Evolutionary conservation across 495 filamentous ascomycete species (phyloP), one percentile per base, ranked within the genome.

Genomic region (Talaromyces adpressus): DNA sequence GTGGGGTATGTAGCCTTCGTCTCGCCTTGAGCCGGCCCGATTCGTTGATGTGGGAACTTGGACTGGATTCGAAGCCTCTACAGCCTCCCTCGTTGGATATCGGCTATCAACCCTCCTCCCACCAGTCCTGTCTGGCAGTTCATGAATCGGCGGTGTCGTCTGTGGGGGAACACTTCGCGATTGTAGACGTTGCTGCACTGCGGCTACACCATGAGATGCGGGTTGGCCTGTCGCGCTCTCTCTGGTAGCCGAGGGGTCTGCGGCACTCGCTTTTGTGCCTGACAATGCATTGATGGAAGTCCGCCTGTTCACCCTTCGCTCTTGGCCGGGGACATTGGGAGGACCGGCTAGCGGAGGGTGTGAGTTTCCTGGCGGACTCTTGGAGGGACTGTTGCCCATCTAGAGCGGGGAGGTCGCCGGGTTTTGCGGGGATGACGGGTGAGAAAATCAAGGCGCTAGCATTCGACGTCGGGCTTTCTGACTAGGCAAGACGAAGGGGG

Each of bases 361-460:
- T 62, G 63, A 68, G 53, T 78, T 76, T 67, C 72, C 73, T 67
- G 68, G 65, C 53, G 75, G 73, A 68, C 76, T 72, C 69, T 81
- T 81, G 61, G 78, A 81, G 71, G 78, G 78, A 70, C 75, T 81
- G 70, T 81, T 81, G 64, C 78, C 78, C 78, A 81, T 81, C 63
- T 71, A 70, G 71, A 70, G 71, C 64, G 72, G 68, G 68, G 70
- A 69, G 69, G 59, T 45, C 52, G 23, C 52, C 57, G 45, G 64
- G 60, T 29, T 53, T 57, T 34, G 61, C 56, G 56, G 57, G 58
- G 32, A 52, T 32, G 62, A 58, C 54, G 41, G 60, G 53, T 39
- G 54, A 49, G 12, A 41, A 52, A 61, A 45, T 58, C 60, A 36
- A 62, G 16, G 63, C 67, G 64, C 65, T 65, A 69, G 45, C 45